phyloP scores from a whole-genome alignment of 345 rosid genomes.

The Moricandia arvensis region DNA sequence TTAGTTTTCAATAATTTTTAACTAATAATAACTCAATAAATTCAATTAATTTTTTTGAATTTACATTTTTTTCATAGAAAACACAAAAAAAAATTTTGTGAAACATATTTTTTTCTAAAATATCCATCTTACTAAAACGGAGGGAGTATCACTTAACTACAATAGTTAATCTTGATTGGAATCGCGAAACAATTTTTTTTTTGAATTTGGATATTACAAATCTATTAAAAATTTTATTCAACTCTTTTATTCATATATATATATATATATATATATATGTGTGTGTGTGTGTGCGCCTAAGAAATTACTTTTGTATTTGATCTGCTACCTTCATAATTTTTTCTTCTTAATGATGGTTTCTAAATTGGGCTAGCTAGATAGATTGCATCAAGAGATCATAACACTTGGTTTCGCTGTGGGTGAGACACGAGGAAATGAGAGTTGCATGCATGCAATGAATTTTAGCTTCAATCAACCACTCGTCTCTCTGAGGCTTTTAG shows the following conservation, averaged over 20 bases:
- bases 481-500: not conserved
- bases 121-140: no score
- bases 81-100: no score
- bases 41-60: no score
- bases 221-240: not conserved
- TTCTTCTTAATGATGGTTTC: not conserved
- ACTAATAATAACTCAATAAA: no score
- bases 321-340: not conserved
- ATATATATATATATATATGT: no score
- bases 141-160: not conserved
- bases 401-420: not conserved
- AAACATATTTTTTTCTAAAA: no score
- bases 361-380: not conserved
- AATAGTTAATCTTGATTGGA: not conserved
- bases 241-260: not conserved
- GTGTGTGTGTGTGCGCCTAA: no score
- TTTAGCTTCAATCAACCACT: not conserved
- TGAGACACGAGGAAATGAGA: not conserved
- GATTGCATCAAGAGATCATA: not conserved
- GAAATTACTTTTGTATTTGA: not conserved
- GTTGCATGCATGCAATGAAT: slow-evolving; percentile 1
- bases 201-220: not conserved
- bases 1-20: no score
- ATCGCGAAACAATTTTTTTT: not conserved
- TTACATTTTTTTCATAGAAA: no score